Evolutionary conservation across 495 filamentous ascomycete species (phyloP).

Genomic region (Tuber umbilicatum): DNA sequence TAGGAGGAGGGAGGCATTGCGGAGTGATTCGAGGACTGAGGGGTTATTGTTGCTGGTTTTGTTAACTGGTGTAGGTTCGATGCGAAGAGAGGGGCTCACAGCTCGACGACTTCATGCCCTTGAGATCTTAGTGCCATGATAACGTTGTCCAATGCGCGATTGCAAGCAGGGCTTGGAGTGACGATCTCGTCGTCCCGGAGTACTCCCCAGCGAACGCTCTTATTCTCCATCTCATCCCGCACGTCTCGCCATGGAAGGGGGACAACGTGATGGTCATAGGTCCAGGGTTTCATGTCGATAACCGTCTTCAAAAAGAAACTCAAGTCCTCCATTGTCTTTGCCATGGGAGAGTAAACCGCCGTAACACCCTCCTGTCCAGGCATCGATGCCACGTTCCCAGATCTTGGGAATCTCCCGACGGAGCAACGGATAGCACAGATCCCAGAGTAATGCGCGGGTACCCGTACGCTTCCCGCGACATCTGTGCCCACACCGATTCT

Average conservation of each 20-base stretch:
- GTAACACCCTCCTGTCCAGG: slow-evolving; percentile 87
- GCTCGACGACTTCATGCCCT: slow-evolving; percentile 72
- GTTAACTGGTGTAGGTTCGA: too few species aligned
- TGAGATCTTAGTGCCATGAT: slow-evolving; percentile 59
- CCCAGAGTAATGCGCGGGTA: slow-evolving; percentile 82
- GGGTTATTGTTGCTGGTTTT: slow-evolving; percentile 11
- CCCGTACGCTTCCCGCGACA: slow-evolving; percentile 85
- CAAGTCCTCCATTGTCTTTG: slow-evolving; percentile 76
- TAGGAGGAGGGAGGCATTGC: slow-evolving; percentile 75
- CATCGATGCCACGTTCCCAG: slow-evolving; percentile 81
- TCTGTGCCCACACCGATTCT: slow-evolving; percentile 94
- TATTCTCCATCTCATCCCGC: slow-evolving; percentile 54
- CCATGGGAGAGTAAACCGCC: slow-evolving; percentile 81
- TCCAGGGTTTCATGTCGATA: slow-evolving; percentile 82
- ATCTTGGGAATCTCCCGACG: slow-evolving; percentile 92
- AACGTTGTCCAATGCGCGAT: slow-evolving; percentile 64
- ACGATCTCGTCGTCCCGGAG: slow-evolving; percentile 83
- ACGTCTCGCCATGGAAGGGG: slow-evolving; percentile 71
- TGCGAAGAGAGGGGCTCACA: slow-evolving; percentile 53
- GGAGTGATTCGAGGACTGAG: slow-evolving; percentile 61
- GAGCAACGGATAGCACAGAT: slow-evolving; percentile 86
- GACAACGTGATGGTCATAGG: slow-evolving; percentile 78
- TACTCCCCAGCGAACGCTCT: slow-evolving; percentile 66
- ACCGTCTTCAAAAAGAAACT: slow-evolving; percentile 76
- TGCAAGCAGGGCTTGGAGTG: slow-evolving; percentile 77